Evolutionary conservation across 2,329 filamentous ascomycete genomes (phyloP).

Genomic region (Aureobasidium subglaciale): DNA sequence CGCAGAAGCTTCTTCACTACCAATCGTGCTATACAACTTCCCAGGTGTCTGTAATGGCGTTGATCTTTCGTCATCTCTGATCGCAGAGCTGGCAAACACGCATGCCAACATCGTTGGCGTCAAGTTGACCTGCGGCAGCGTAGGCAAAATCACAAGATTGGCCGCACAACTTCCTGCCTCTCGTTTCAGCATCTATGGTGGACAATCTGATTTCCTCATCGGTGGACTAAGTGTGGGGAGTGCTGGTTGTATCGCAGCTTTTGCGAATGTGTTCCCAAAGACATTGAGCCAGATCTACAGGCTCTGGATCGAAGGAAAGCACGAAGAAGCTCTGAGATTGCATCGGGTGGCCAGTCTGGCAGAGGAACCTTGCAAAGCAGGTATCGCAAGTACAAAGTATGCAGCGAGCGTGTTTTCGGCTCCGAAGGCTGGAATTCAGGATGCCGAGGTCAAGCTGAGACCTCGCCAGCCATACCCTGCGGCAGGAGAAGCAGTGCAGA

Average conservation of each 20-base stretch:
- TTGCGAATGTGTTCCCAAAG: slow-evolving; percentile 50
- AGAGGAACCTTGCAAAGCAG: slow-evolving; percentile 56
- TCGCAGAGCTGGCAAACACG: slow-evolving; percentile 44
- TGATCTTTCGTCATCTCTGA: slow-evolving; percentile 59
- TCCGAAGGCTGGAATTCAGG: slow-evolving; percentile 51
- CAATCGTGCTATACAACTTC: slow-evolving; percentile 66
- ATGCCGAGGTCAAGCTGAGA: slow-evolving; percentile 50
- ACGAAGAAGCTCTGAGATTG: slow-evolving; percentile 52
- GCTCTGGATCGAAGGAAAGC: slow-evolving; percentile 52
- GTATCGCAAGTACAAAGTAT: slow-evolving; percentile 63
- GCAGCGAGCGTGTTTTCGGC: slow-evolving; percentile 56
- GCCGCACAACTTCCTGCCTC: slow-evolving; percentile 46
- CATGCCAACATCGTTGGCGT: slow-evolving; percentile 55
- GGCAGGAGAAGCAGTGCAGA: slow-evolving; percentile 37
- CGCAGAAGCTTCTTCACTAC: slow-evolving; percentile 53
- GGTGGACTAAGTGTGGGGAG: slow-evolving; percentile 42
- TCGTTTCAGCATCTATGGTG: slow-evolving; percentile 58
- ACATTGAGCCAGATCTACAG: slow-evolving; percentile 53
- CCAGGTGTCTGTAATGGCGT: slow-evolving; percentile 61
- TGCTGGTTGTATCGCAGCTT: slow-evolving; percentile 45
- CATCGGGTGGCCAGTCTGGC: slow-evolving; percentile 57
- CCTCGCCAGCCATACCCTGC: slow-evolving; percentile 57
- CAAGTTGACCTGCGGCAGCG: slow-evolving; percentile 58
- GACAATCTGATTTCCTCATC: slow-evolving; percentile 60
- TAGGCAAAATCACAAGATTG: slow-evolving; percentile 54